Conservation (phyloP, 2,329 filamentous ascomycete species). For the Neopestalotiopsis rosae region DNA sequence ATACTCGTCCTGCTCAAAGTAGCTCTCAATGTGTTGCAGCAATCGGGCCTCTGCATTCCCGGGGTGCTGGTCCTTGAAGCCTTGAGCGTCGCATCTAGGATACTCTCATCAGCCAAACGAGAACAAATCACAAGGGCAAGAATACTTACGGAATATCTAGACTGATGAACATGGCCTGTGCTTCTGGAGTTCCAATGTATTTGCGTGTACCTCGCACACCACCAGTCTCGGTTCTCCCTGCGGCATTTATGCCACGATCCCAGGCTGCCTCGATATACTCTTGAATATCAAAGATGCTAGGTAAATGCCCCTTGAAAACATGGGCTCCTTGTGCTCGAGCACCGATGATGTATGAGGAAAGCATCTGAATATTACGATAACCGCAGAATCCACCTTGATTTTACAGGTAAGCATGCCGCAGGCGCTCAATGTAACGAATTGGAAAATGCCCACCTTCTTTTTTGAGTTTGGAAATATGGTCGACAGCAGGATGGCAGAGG, state of each 20-base stretch:
- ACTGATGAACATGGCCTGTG: constrained; percentile 76
- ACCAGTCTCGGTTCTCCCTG: constrained; percentile 81
- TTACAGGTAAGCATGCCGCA: not conserved
- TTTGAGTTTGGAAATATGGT: constrained; percentile 83
- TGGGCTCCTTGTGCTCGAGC: constrained; percentile 61
- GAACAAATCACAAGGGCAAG: not conserved
- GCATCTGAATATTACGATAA: constrained; percentile 93
- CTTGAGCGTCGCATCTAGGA: constrained; percentile 63
- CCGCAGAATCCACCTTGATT: constrained; percentile 85
- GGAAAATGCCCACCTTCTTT: constrained; percentile 62
- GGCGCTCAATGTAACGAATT: not conserved
- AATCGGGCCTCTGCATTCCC: constrained; percentile 60
- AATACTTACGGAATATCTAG: constrained; percentile 67
- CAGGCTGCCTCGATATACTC: constrained; percentile 87
- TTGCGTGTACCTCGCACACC: constrained; percentile 88
- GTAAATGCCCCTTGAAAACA: constrained; percentile 65
- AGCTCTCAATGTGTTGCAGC: constrained; percentile 71
- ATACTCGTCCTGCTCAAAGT: constrained; percentile 68
- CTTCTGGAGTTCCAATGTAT: constrained; percentile 90
- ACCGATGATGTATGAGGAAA: constrained; percentile 78
- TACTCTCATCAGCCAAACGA: not conserved
- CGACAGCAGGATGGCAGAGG: constrained; percentile 76
- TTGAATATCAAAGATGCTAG: constrained; percentile 82
- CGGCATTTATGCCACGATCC: constrained; percentile 81
- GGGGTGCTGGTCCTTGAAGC: constrained; percentile 56